A percentile compares a stretch with the other conserved stretches of the same genome.
These are phyloP conservation scores for Pezizomycotina sp. DNA, from an alignment of 2,329 filamentous ascomycete species.

Conservation along the genomic window DNA sequence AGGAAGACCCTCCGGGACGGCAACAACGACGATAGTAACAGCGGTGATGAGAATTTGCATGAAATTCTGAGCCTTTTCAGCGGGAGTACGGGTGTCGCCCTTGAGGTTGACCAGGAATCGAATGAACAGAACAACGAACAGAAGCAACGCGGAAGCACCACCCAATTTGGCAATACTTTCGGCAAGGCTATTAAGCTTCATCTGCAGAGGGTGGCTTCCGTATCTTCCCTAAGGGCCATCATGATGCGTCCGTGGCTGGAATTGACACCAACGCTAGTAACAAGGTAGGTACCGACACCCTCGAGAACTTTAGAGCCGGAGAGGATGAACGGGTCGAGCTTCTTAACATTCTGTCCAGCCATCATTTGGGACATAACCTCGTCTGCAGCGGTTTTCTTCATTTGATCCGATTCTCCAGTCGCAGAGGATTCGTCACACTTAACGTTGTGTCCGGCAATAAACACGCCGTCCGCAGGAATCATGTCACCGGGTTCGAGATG, in stretches of 20 bases:
- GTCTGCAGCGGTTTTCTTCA: slow-evolving; percentile 47
- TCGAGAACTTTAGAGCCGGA: slow-evolving; percentile 42
- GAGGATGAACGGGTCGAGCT: slow-evolving; percentile 48
- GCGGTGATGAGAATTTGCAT: slow-evolving; percentile 32
- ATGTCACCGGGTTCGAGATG: slow-evolving; percentile 54
- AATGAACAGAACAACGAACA: slow-evolving; percentile 31
- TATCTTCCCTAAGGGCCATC: slow-evolving; percentile 39
- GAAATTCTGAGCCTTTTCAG: slow-evolving; percentile 28
- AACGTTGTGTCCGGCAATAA: slow-evolving; percentile 48
- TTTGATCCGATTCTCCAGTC: slow-evolving; percentile 56
- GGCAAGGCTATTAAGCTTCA: slow-evolving; percentile 38
- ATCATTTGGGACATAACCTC: slow-evolving; percentile 42
- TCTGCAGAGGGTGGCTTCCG: slow-evolving; percentile 39
- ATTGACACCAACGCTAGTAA: slow-evolving; percentile 39
- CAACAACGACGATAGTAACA: slow-evolving; percentile 32
- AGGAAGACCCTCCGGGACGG: slow-evolving; percentile 31
- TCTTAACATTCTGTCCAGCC: slow-evolving; percentile 36
- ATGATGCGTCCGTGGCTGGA: slow-evolving; percentile 41
- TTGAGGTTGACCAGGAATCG: slow-evolving; percentile 28
- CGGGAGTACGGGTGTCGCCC: slow-evolving; percentile 20
- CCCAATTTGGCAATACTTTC: slow-evolving; percentile 39
- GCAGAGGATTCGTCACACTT: slow-evolving; percentile 60
- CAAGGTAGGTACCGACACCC: slow-evolving; percentile 39
- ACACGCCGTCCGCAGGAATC: slow-evolving; percentile 53
- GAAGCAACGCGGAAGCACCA: slow-evolving; percentile 27